Evolutionary conservation across 179 eudicot genomes (phyloP).

Genomic region (Gypsophila paniculata): DNA sequence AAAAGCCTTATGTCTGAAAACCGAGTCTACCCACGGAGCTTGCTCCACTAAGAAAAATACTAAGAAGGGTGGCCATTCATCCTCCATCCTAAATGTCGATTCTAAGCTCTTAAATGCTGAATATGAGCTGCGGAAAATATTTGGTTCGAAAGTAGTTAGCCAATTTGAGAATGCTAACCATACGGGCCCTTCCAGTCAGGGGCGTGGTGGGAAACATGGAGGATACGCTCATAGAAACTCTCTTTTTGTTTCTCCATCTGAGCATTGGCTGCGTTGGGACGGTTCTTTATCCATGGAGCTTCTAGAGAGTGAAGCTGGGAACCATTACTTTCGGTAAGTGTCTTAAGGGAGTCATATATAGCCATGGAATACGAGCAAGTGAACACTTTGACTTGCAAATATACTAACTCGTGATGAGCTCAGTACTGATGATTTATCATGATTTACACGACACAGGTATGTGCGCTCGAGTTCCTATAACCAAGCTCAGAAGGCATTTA

Average conservation of each 20-base stretch:
- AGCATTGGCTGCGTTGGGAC: slow-evolving; percentile 98
- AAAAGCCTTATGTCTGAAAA: background rate
- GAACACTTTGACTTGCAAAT: too few relatives aligned
- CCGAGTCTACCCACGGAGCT: slow-evolving; percentile 2
- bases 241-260: slow-evolving; percentile 69
- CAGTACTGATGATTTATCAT: background rate
- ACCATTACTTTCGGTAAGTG: slow-evolving; percentile 74
- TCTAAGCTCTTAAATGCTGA: slow-evolving; percentile 84
- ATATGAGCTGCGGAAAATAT: slow-evolving; percentile 84
- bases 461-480: slow-evolving; percentile 63
- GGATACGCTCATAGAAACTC: slow-evolving; percentile 53
- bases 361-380: too few relatives aligned
- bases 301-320: slow-evolving; percentile 61
- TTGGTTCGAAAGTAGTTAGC: slow-evolving; percentile 89
- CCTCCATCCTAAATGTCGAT: slow-evolving; percentile 59
- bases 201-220: slow-evolving; percentile 71
- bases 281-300: slow-evolving; percentile 96
- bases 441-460: slow-evolving; percentile 47
- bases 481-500: slow-evolving; percentile 72
- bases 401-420: background rate
- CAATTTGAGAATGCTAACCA: slow-evolving; percentile 64
- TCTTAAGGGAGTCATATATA: too few relatives aligned
- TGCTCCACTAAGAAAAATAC: slow-evolving; percentile 7
- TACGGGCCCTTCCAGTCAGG: slow-evolving; percentile 62
- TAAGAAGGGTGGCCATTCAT: too few relatives aligned